A percentile compares a stretch with the other conserved stretches of the same genome.
Conservation (phyloP, 495 filamentous ascomycete genomes). For the Xylaria sp. region DNA sequence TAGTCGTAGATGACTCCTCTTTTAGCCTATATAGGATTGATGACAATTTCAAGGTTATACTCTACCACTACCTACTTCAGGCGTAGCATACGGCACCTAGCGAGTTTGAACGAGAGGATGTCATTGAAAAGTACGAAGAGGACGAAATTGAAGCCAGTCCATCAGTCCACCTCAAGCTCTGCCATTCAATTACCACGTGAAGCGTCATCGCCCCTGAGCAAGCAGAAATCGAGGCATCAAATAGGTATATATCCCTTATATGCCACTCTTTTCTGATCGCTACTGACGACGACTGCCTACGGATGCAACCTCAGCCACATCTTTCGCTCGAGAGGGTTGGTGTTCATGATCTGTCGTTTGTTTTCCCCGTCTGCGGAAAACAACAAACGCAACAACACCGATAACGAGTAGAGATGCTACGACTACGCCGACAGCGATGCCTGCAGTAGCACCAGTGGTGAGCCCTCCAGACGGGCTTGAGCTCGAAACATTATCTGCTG, state of each 20-base stretch:
- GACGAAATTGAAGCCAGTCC: neutral
- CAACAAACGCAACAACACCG: slow-evolving; percentile 32
- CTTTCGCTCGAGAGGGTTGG: slow-evolving; percentile 13
- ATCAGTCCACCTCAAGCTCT: neutral
- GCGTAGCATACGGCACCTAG: neutral
- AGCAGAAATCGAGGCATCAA: neutral
- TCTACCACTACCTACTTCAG: neutral
- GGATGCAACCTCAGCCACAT: slow-evolving; percentile 33
- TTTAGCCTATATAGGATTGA: too few relatives aligned
- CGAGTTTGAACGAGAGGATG: neutral
- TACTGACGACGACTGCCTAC: slow-evolving; percentile 31
- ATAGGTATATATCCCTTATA: neutral
- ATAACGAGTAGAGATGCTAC: slow-evolving; percentile 44
- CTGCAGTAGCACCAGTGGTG: slow-evolving; percentile 35
- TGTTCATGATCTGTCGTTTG: slow-evolving; percentile 28
- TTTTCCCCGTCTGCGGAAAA: slow-evolving; percentile 33
- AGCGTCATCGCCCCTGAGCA: neutral
- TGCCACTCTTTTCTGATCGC: neutral
- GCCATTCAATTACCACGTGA: neutral
- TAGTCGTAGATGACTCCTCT: too few relatives aligned
- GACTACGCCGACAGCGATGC: slow-evolving; percentile 11
- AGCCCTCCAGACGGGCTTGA: slow-evolving; percentile 39
- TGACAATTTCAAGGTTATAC: too few relatives aligned
- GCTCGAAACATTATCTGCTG: slow-evolving; percentile 13
- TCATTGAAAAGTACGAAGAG: neutral